These are phyloP conservation scores for Annulohypoxylon nitens DNA, from an alignment of 495 filamentous ascomycete genomes.

Conservation along the genomic window DNA sequence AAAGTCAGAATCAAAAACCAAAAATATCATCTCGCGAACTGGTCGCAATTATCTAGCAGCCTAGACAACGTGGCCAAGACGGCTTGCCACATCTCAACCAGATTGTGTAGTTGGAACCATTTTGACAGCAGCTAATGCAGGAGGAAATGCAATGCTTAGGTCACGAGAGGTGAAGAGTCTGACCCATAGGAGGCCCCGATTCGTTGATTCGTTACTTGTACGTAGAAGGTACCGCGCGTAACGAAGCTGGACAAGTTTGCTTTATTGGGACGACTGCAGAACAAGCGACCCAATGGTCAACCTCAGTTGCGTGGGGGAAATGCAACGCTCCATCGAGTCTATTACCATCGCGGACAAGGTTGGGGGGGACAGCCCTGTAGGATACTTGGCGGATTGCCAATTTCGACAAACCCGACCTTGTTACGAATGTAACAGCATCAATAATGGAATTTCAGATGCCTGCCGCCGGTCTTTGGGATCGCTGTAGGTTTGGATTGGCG, in stretches of 20 bases:
- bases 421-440: conserved; percentile 43
- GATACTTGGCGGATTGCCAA: conserved; percentile 39
- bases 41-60: conserved; percentile 11
- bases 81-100: conserved; percentile 45
- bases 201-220: conserved; percentile 46
- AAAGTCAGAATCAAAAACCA: conserved; percentile 20
- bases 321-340: conserved; percentile 41
- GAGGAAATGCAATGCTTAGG: conserved; percentile 40
- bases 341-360: conserved; percentile 26
- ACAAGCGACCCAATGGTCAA: conserved; percentile 38
- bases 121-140: conserved; percentile 41
- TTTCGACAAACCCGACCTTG: conserved; percentile 39
- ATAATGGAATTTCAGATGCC: conserved; percentile 32
- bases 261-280: conserved; percentile 45
- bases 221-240: conserved; percentile 39
- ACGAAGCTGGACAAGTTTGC: conserved; percentile 42
- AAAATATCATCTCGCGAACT: conserved; percentile 10
- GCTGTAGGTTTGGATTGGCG: conserved; percentile 30
- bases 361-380: conserved; percentile 41
- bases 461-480: conserved; percentile 22
- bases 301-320: conserved; percentile 42
- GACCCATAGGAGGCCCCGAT: conserved; percentile 37
- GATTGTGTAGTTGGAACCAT: conserved; percentile 33
- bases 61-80: conserved; percentile 38
- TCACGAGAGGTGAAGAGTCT: conserved; percentile 49